Evolutionary conservation across 2,329 filamentous ascomycete species (phyloP).

Genomic region (Fusarium humuli): DNA sequence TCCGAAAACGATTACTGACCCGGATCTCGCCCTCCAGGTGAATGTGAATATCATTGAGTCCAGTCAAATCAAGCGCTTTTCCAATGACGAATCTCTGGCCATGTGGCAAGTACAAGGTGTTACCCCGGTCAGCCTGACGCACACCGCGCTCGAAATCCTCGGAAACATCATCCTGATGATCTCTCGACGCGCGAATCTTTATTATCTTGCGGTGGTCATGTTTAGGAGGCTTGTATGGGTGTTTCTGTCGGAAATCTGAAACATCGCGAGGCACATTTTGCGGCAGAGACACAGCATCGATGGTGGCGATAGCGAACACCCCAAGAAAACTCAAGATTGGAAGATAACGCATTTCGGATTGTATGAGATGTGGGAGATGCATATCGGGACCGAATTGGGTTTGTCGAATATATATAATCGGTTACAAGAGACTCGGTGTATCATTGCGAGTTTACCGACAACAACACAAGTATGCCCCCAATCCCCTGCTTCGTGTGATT

Average conservation of each 20-base stretch:
- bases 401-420: background rate
- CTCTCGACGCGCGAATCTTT: constrained; percentile 38
- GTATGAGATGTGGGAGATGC: background rate
- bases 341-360: background rate
- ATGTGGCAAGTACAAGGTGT: constrained; percentile 40
- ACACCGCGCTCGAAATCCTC: constrained; percentile 38
- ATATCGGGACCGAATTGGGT: background rate
- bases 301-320: background rate
- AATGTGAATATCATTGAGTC: constrained; percentile 41
- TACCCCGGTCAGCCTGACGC: constrained; percentile 41
- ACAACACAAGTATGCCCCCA: background rate
- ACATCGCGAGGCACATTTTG: constrained; percentile 20
- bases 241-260: constrained; percentile 40
- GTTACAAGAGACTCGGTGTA: background rate
- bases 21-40: constrained; percentile 44
- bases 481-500: background rate
- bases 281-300: constrained; percentile 21
- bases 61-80: constrained; percentile 42
- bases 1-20: background rate
- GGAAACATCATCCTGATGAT: constrained; percentile 39
- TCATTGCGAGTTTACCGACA: background rate
- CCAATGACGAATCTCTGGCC: constrained; percentile 43
- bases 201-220: constrained; percentile 27
- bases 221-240: constrained; percentile 34
- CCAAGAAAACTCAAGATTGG: constrained; percentile 1